Evolutionary conservation across 768 basidiomycete genomes (phyloP), one percentile per base, ranked within the genome.

Genomic region (Suillus bovinus): DNA sequence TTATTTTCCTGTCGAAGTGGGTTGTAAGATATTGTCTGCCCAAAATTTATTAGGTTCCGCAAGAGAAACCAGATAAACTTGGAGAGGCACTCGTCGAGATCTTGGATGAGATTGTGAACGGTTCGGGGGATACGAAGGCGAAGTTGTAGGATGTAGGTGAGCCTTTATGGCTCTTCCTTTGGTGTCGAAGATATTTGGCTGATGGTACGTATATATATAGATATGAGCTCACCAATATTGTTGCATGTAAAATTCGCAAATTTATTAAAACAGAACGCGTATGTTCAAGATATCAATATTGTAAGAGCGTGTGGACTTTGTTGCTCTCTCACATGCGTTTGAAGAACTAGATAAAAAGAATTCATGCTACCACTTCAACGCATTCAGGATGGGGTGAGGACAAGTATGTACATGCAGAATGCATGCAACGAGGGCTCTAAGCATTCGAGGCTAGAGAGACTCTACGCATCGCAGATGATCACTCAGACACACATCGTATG

Each of bases 31-130:
- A 36, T 54, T 1, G 16, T 22, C n/a, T 42, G 4, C 9, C 13
- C 13, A 13, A n/a, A 41, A 31, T 20, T 42, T 29, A 75, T 5
- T 27, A 49, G 72, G 50, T 74, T 34, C 64, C 73, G 9, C 73
- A 74, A 22, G 31, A 75, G 52, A 69, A 74, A 62, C 73, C 73
- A 7, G 73, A 75, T 10, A 65, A 1, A 31, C 64, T 74, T 5
- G 72, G 65, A 3, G 68, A 74, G 52, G 60, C 57, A 49, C 59
- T 75, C 10, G 62, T 69, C n/a, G 68, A 75, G 14, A 63, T 75
- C 14, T 63, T 75, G 24, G 39, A 57, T 22, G 3, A 24, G 36
- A 55, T 55, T 14, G 16, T 20, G 34, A 36, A 24, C 27, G 34
- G 22, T 36, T 24, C 9, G 8, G 54, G 24, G 34, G 38, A 38